A percentile compares a stretch with the other conserved stretches of the same genome.
phyloP scores from a whole-genome alignment of 2,329 filamentous ascomycete genomes.

The Neofusicoccum umdonicola region DNA sequence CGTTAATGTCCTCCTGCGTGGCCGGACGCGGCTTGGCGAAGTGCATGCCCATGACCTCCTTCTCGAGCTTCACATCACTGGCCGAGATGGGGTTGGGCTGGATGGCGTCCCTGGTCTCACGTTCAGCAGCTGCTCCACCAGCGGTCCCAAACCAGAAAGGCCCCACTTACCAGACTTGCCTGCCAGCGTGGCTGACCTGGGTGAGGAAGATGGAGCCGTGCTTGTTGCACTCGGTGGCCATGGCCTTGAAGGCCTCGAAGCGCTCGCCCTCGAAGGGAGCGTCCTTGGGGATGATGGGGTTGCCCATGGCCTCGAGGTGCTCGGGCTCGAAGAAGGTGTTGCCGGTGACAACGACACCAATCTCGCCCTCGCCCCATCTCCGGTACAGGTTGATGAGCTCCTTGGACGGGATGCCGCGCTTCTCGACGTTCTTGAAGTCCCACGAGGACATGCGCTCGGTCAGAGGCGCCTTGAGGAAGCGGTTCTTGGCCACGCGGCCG shows the following conservation, averaged over 20 bases:
- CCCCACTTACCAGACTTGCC: constrained; percentile 44
- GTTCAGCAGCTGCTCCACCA: background rate
- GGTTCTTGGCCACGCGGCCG: constrained; percentile 58
- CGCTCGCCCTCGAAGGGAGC: constrained; percentile 54
- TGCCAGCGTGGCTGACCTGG: constrained; percentile 64
- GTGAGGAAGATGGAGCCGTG: constrained; percentile 58
- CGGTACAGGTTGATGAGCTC: constrained; percentile 54
- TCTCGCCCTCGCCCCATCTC: constrained; percentile 53
- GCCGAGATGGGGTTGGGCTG: constrained; percentile 49
- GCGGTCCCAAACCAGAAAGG: too few species aligned
- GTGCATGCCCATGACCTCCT: constrained; percentile 41
- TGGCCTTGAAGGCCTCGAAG: constrained; percentile 58
- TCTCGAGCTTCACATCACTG: constrained; percentile 42
- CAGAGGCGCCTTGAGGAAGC: constrained; percentile 67
- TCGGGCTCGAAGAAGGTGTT: constrained; percentile 48
- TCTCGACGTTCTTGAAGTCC: constrained; percentile 52
- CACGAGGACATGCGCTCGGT: constrained; percentile 63
- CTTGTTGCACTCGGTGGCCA: constrained; percentile 56
- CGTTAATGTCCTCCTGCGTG: constrained; percentile 50
- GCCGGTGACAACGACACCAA: constrained; percentile 58
- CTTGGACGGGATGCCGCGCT: constrained; percentile 54
- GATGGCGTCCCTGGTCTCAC: constrained; percentile 29
- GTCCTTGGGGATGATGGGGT: constrained; percentile 58
- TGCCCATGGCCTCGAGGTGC: constrained; percentile 58
- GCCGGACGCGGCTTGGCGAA: constrained; percentile 53